Base-by-base conservation (phyloP, 23 red algal species). In the Gracilaria vermiculophylla region DNA sequence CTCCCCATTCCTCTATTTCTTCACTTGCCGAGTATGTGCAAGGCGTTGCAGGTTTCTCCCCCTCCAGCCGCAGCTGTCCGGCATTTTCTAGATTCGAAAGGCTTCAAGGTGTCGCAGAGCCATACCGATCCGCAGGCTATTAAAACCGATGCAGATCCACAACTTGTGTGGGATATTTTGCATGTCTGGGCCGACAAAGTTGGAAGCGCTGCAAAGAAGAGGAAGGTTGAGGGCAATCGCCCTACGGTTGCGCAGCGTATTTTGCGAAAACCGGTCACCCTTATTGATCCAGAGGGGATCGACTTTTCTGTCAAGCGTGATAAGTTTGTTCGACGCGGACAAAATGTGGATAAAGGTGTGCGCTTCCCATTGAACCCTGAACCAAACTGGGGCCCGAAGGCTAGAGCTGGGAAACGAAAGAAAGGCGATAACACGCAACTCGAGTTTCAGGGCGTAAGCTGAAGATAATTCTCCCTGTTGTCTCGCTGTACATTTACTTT, bases 121-220 rank as follows among this genome's bases (percentile, higher is more conserved):
- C 96, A 98, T 31, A 86, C 72, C 1, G 91, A 90, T 62, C 86
- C 96, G 44, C 65, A 76, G 21, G 92, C 80, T 25, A 17, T 95
- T 25, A 98, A 98, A 75, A 98, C 96, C 24, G 73, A 92, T 60
- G 96, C 96, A 28, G 91, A 92, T 28, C 80, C 90, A 42, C 53
- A 81, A 61, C 25, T 98, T 49, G 70, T 98, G 40, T 98, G 92
- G 91, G 96, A 95, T 66, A 58, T 98, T 14, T 35, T 98, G 65
- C 81, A 82, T 42, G 40, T 75, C 9, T 92, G 88, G 88, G 78
- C 72, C 5, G 53, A 48, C 23, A 77, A 76, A 39, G 70, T 55
- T 54, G 81, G 81, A 17, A 69, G 21, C 13, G 48, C 70, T 23
- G 48, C 67, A 20, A 76, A 89, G n/a, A 69, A 75, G 37, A 69